These are phyloP conservation scores for Centrapalus pauciflorus DNA, from an alignment of 129 eudicot genomes.

Conservation along the genomic window DNA sequence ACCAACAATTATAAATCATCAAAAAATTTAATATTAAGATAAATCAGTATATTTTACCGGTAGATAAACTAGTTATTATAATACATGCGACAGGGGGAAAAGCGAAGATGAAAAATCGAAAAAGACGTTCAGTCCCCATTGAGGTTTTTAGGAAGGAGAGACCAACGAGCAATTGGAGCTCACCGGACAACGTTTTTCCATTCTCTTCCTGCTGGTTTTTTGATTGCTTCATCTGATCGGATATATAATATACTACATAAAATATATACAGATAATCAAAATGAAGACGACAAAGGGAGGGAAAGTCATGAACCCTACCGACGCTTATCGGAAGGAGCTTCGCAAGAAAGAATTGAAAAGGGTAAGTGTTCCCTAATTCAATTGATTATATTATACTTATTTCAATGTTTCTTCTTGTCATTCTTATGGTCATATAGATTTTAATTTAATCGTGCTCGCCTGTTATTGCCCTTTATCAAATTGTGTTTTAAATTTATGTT, in stretches of 20 bases:
- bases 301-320: constrained; percentile 99
- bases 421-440: background rate
- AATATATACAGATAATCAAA: constrained; percentile 20
- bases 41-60: too few species aligned
- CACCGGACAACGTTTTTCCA: background rate
- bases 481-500: background rate
- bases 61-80: too few species aligned
- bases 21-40: too few species aligned
- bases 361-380: constrained; percentile 35
- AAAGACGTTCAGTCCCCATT: constrained; percentile 11
- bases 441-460: background rate
- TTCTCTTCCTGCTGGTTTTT: background rate
- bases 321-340: constrained; percentile 92
- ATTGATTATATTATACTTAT: background rate
- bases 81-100: background rate
- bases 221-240: constrained; percentile 4
- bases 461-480: constrained; percentile 17
- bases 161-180: constrained; percentile 15
- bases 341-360: constrained; percentile 92
- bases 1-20: too few species aligned
- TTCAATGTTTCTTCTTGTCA: background rate
- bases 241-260: background rate
- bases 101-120: constrained; percentile 8
- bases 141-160: constrained; percentile 25
- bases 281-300: constrained; percentile 99